phyloP scores from a whole-genome alignment of 805 yeast genomes.

The Priceomyces castillae region DNA sequence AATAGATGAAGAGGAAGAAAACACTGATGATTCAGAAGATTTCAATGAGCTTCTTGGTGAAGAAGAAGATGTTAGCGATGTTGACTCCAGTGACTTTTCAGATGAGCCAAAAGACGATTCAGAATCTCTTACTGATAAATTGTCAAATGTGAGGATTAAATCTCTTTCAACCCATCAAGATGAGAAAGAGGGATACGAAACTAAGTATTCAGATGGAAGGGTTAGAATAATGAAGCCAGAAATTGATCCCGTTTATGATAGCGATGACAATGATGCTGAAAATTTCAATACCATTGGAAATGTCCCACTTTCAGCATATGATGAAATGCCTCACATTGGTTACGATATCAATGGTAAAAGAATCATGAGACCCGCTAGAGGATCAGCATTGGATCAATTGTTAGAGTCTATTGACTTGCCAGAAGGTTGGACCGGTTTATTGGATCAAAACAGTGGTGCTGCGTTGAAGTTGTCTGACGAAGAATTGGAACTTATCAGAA shows the following conservation, averaged over 20 bases:
- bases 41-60: constrained; percentile 58
- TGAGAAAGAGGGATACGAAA: constrained; percentile 32
- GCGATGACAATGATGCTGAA: constrained; percentile 89
- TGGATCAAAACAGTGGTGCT: constrained; percentile 86
- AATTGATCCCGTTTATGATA: constrained; percentile 90
- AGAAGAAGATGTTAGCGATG: constrained; percentile 43
- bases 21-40: constrained; percentile 58
- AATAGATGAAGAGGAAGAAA: constrained; percentile 15
- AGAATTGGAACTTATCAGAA: constrained; percentile 83
- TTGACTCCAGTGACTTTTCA: constrained; percentile 45
- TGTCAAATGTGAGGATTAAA: constrained; percentile 53
- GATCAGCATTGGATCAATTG: constrained; percentile 88
- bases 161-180: constrained; percentile 41
- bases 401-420: constrained; percentile 91
- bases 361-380: constrained; percentile 98
- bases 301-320: constrained; percentile 89
- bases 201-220: constrained; percentile 73
- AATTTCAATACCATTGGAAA: constrained; percentile 86
- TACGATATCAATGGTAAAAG: constrained; percentile 96
- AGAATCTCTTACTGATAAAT: constrained; percentile 49
- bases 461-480: constrained; percentile 79
- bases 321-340: constrained; percentile 96
- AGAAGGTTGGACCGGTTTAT: constrained; percentile 97
- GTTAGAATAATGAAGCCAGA: constrained; percentile 82
- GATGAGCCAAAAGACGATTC: constrained; percentile 56